Percentiles rank a stretch among this genome's conserved stretches.
Evolutionary conservation across 2,329 filamentous ascomycete genomes (phyloP).

Genomic region (Penicillium sumatraense): DNA sequence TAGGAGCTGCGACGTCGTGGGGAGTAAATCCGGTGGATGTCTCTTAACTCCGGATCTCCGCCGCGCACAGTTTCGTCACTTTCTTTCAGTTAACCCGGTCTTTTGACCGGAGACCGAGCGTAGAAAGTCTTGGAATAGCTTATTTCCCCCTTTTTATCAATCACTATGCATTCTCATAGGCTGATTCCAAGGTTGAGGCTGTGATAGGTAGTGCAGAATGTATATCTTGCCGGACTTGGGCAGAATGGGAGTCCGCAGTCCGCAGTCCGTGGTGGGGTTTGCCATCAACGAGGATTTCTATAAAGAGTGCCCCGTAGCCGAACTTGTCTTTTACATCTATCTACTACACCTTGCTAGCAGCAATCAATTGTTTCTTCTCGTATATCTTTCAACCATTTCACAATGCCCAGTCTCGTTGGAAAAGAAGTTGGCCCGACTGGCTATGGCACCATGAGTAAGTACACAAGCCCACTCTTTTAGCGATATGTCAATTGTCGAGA

Average conservation of each 20-base stretch:
- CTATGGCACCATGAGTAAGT: conserved; percentile 62
- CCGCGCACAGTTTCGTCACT: background rate
- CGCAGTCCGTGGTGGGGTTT: too few species aligned
- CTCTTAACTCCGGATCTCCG: conserved; percentile 11
- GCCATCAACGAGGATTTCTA: too few species aligned
- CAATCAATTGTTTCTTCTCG: background rate
- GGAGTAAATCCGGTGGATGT: background rate
- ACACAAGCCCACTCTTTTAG: conserved; percentile 25
- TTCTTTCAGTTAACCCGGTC: background rate
- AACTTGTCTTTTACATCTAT: too few species aligned
- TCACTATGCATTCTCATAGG: background rate
- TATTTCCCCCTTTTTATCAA: too few species aligned
- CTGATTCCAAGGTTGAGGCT: too few species aligned
- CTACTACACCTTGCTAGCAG: background rate
- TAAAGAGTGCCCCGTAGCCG: too few species aligned
- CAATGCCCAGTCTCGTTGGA: conserved; percentile 37
- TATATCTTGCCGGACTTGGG: too few species aligned
- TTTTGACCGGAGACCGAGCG: conserved; percentile 1
- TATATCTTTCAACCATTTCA: background rate
- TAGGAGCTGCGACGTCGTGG: too few species aligned
- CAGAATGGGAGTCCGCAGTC: too few species aligned
- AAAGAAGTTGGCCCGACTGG: conserved; percentile 54
- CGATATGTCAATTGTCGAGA: too few species aligned
- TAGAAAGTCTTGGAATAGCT: background rate
- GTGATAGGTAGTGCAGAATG: too few species aligned